Base-by-base conservation (phyloP, 257 asterid genomes). In the Nicotiana sylvestris region DNA sequence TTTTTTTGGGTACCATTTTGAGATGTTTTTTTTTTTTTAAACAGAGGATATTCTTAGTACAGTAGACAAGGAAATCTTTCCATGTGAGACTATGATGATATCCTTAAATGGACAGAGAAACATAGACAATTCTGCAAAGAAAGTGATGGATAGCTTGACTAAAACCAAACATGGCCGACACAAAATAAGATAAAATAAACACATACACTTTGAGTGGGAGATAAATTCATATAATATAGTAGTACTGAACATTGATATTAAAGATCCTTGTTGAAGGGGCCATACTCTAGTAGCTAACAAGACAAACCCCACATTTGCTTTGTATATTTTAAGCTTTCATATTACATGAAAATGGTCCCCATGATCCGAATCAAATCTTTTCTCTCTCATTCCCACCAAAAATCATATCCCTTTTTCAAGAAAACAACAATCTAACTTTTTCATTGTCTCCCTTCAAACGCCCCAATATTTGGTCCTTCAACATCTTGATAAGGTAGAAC, bases 281-380 rank as follows among this genome's bases (percentile, higher is more conserved):
- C 11, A 30, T 61, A 13, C 81, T 37, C 61, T 65, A 67, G 9
- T 60, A 30, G n/a, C 21, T 25, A 53, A 56, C 56, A 68, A 82
- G 84, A 74, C 80, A 74, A 74, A 62, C 18, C 32, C 78, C 55
- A 7, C 29, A 80, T 35, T 74, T 74, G 62, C 43, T 74, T 74
- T 72, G 43, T 49, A 25, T 49, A 68, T 49, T 13, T 49, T 25
- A 25, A 27, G 43, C 43, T 49, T 74, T 74, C 62, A 25, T 46
- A 5, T 46, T n/a, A 70, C 11, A 43, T 21, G 49, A 69, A 18
- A 46, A 56, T 74, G 62, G 80, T 9, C 80, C 79, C 61, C 62
- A 27, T 70, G 29, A 43, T 74, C 62, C 1, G 62, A 74, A 74
- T 74, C 62, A 74, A 74, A 74, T 74, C 62, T 74, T 74, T 37